Conservation (phyloP, 164 flowering plant genomes). For the Vitis rupestris region DNA sequence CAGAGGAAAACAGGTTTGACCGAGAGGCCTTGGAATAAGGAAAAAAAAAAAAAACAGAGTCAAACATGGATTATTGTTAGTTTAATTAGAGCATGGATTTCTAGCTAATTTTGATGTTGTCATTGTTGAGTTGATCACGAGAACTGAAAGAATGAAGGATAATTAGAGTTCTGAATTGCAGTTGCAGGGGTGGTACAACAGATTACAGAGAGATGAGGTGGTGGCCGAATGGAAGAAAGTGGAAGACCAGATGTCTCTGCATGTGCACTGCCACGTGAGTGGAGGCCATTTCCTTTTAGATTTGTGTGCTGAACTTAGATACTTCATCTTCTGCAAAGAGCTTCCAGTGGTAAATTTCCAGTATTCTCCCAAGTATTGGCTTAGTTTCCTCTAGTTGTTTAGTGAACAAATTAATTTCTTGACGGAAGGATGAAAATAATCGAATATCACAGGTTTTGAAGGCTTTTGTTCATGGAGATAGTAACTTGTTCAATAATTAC, state of each 20-base stretch:
- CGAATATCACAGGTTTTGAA: conserved; percentile 56
- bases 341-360: conserved; percentile 72
- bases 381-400: not conserved
- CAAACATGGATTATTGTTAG: too few species aligned
- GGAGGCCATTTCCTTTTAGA: conserved; percentile 86
- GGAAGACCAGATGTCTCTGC: conserved; percentile 84
- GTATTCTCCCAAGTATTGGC: too few species aligned
- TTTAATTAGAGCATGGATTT: too few species aligned
- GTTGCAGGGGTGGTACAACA: conserved; percentile 92
- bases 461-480: conserved; percentile 94
- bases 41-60: too few species aligned
- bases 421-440: not conserved
- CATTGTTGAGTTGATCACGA: not conserved
- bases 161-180: conserved; percentile 25
- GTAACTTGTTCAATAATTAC: conserved; percentile 54
- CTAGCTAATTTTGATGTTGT: too few species aligned
- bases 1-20: too few species aligned
- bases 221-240: conserved; percentile 97
- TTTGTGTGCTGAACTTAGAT: conserved; percentile 65
- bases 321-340: conserved; percentile 90
- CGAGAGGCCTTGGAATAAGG: too few species aligned
- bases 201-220: conserved; percentile 85
- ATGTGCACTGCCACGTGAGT: conserved; percentile 95
- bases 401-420: not conserved
- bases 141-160: not conserved